Percentiles rank a stretch among this genome's conserved stretches.
Conservation (phyloP, 805 yeast species). For the Kazachstania africana region DNA sequence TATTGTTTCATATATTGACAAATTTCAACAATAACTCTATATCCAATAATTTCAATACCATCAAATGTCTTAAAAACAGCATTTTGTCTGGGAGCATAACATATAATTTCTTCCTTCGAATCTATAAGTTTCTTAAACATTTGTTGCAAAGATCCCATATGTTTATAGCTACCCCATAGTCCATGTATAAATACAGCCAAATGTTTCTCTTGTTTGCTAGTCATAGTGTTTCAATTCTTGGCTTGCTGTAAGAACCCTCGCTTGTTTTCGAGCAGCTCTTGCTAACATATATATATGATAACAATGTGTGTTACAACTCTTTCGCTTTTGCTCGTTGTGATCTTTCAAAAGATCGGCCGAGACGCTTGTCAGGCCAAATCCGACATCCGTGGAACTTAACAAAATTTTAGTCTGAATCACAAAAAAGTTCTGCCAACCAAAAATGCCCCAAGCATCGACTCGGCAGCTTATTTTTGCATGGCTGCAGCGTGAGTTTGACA, state of each 20-base stretch:
- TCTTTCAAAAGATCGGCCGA: no score
- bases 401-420: no score
- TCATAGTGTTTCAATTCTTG: no score
- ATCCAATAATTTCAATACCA: conserved; percentile 66
- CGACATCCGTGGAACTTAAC: no score
- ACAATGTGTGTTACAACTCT: no score
- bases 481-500: no score
- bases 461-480: no score
- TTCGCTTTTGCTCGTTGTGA: no score
- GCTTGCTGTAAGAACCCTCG: no score
- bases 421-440: no score
- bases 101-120: conserved; percentile 32
- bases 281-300: conserved; percentile 1
- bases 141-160: conserved; percentile 38
- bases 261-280: not conserved
- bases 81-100: conserved; percentile 46
- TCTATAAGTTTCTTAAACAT: conserved; percentile 29
- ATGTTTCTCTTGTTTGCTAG: conserved; percentile 38
- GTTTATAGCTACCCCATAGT: conserved; percentile 58
- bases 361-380: no score
- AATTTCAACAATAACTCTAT: conserved; percentile 59
- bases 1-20: conserved; percentile 30
- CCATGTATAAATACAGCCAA: conserved; percentile 71
- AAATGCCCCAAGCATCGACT: no score
- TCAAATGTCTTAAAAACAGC: conserved; percentile 72